Evolutionary conservation across 2,329 filamentous ascomycete species (phyloP), one percentile per base, ranked within the genome.

Genomic region (Fonsecaea pedrosoi): DNA sequence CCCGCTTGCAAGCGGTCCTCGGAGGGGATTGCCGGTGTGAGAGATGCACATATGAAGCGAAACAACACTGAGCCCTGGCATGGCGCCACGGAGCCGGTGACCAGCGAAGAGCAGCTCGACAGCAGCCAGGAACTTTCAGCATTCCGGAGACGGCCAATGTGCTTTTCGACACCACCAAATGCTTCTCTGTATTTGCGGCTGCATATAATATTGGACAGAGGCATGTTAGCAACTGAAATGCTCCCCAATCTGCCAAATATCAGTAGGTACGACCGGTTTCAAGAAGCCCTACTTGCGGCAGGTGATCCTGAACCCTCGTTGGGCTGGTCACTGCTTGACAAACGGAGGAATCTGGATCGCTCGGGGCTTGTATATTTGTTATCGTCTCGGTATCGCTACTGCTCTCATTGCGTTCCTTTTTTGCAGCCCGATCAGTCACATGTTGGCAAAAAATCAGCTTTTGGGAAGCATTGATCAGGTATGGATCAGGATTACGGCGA

Each of bases 11-110:
- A 55, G 95, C 94, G 4, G 94, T 92, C 66, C 82, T 99, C 60
- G 95, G 95, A 0, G 95, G 95, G 0, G 88, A 87, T 78, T 99
- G 95, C 80, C 89, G 92, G 84, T 99, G 95, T 80, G 81, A 86
- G 67, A 86, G 95, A 70, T 99, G 95, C 78, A 81, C 89, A 30
- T 89, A 86, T 75, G 94, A 97, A 78, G 87, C 77, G 21, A 7
- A 50, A 30, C 42, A 48, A 48, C 4, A 7, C 12, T 48, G 42
- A 48, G n/a, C 42, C 7, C 18, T 9, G 45, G 10, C 8, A 30
- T 50, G 21, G 18, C 5, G 45, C 45, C 21, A 18, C 45, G 13
- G 12, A 15, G 6, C 21, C 45, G 30, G 12, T 4, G 21, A 10
- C 8, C 45, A 50, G 6, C 45, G 18, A 50, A 2, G n/a, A 13